Percentiles rank a stretch among this genome's conserved stretches.
Conservation (phyloP, 345 rosid genomes). For the Fremontodendron californicum region DNA sequence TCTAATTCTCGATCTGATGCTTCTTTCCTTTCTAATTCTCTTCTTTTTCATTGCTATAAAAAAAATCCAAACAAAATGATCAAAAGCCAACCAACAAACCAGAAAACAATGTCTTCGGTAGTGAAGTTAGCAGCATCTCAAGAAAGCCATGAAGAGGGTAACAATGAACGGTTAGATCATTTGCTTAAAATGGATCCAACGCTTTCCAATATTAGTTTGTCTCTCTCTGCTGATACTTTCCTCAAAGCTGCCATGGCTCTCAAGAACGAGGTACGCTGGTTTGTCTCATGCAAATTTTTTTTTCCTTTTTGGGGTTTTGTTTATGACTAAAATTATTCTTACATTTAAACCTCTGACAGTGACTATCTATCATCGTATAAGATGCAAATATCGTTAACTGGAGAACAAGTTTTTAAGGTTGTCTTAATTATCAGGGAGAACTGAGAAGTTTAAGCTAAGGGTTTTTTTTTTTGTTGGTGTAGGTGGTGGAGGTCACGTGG, state of each 20-base stretch:
- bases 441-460: not conserved
- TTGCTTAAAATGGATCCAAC: slow-evolving; percentile 38
- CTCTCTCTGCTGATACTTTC: slow-evolving; percentile 41
- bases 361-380: not conserved
- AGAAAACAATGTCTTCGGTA: not conserved
- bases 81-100: not conserved
- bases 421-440: not conserved
- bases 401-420: not conserved
- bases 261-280: slow-evolving; percentile 51
- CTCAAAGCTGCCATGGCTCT: slow-evolving; percentile 64
- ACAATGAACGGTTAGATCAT: slow-evolving; percentile 26
- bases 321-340: not conserved
- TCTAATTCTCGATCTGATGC: no score
- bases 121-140: slow-evolving; percentile 35
- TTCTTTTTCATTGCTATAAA: no score
- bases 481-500: slow-evolving; percentile 78
- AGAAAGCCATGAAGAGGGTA: slow-evolving; percentile 26
- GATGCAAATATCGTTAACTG: not conserved
- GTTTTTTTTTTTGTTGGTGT: not conserved
- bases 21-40: not conserved
- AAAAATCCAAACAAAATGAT: not conserved
- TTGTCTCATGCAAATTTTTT: not conserved
- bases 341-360: not conserved
- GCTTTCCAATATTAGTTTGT: slow-evolving; percentile 20
- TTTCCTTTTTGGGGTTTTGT: not conserved